These are phyloP conservation scores for Solanum medicagineum DNA, from an alignment of 257 asterid genomes.

Conservation along the genomic window DNA sequence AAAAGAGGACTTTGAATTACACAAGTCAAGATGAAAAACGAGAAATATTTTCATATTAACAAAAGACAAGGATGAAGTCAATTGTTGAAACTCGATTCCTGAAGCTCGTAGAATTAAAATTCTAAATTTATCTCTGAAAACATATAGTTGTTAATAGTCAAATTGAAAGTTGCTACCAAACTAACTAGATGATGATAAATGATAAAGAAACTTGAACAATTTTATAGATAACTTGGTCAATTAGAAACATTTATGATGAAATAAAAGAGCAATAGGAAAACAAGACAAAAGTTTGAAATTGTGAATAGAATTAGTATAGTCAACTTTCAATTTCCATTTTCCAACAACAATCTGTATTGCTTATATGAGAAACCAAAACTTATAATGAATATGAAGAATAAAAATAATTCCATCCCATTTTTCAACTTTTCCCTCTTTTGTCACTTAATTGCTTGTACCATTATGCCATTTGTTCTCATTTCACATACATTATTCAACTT, in stretches of 20 bases:
- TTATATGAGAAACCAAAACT: background rate
- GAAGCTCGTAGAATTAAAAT: background rate
- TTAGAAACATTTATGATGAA: background rate
- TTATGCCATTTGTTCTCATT: background rate
- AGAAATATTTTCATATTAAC: background rate
- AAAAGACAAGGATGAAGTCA: background rate
- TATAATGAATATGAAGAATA: background rate
- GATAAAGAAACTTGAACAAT: background rate
- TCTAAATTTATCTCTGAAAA: rapidly evolving
- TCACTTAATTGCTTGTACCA: background rate
- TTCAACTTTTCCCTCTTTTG: background rate
- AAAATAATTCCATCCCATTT: background rate
- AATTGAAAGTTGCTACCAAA: background rate
- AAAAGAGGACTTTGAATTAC: background rate
- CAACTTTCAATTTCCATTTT: background rate
- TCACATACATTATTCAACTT: background rate
- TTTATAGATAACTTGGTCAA: background rate
- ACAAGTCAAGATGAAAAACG: background rate
- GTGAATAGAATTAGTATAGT: background rate
- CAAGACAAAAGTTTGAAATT: background rate
- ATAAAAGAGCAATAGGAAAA: background rate
- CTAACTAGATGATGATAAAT: background rate
- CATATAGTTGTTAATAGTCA: background rate
- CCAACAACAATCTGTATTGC: background rate
- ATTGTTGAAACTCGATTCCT: background rate